A percentile compares a stretch with the other conserved stretches of the same genome.
phyloP scores from a whole-genome alignment of 495 filamentous ascomycete species.

The Aspergillus nidulans region DNA sequence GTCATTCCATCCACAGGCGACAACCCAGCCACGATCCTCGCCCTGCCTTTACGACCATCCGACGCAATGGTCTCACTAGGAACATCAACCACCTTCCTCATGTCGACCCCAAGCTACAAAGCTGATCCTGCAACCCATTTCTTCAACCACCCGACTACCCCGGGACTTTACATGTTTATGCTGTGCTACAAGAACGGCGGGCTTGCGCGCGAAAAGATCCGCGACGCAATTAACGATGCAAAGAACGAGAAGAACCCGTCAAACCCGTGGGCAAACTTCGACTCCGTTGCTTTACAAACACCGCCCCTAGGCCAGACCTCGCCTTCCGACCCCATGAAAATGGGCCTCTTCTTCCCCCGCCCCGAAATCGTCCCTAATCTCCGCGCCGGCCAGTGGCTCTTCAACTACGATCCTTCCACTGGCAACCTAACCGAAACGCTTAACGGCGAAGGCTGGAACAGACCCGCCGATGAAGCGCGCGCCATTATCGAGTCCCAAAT shows the following conservation, averaged over 20 bases:
- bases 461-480: slow-evolving; percentile 66
- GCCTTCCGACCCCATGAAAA: slow-evolving; percentile 58
- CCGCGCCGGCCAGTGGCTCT: slow-evolving; percentile 76
- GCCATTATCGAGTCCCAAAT: slow-evolving; percentile 92
- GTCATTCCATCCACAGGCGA: slow-evolving; percentile 89
- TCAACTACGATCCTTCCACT: slow-evolving; percentile 51
- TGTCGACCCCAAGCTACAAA: slow-evolving; percentile 86
- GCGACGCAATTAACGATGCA: slow-evolving; percentile 60
- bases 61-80: slow-evolving; percentile 94
- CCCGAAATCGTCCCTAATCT: slow-evolving; percentile 96
- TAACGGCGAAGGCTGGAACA: slow-evolving; percentile 39
- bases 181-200: slow-evolving; percentile 99
- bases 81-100: slow-evolving; percentile 94
- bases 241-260: slow-evolving; percentile 28
- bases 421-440: slow-evolving; percentile 41
- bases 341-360: slow-evolving; percentile 89
- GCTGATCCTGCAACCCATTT: slow-evolving; percentile 85
- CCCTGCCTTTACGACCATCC: slow-evolving; percentile 74
- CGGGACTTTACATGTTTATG: slow-evolving; percentile 95
- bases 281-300: slow-evolving; percentile 58
- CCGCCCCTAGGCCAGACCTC: slow-evolving; percentile 59
- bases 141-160: slow-evolving; percentile 82
- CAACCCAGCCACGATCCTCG: slow-evolving; percentile 92
- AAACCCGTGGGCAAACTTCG: slow-evolving; percentile 73
- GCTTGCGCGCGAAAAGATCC: slow-evolving; percentile 82